phyloP scores from a whole-genome alignment of 2,329 filamentous ascomycete genomes.

The Aspergillus sojae region DNA sequence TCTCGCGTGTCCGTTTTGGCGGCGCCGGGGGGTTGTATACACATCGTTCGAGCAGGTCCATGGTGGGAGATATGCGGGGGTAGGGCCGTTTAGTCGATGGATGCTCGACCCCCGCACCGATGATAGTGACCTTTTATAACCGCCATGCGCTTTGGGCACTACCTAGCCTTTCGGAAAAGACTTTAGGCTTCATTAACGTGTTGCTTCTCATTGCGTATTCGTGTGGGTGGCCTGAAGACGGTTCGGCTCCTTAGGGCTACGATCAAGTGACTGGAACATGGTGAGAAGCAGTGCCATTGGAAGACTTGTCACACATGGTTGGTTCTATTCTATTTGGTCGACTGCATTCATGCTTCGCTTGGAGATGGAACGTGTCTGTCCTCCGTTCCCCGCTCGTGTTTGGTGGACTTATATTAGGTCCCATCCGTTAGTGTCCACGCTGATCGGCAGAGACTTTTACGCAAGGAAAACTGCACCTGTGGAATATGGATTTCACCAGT shows the following conservation, averaged over 20 bases:
- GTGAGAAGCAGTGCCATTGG: too few relatives aligned
- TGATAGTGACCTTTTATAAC: background rate
- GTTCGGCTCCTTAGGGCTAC: too few relatives aligned
- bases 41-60: slow-evolving; percentile 3
- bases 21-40: background rate
- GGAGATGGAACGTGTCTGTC: background rate
- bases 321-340: background rate
- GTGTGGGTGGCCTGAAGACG: too few relatives aligned
- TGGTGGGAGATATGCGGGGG: background rate
- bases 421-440: background rate
- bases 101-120: background rate
- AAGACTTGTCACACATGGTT: background rate
- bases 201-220: too few relatives aligned
- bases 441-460: too few relatives aligned
- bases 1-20: background rate
- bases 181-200: too few relatives aligned
- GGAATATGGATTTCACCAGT: background rate
- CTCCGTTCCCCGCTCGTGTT: background rate
- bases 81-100: background rate
- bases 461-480: too few relatives aligned
- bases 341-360: background rate
- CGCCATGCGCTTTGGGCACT: too few relatives aligned
- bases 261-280: too few relatives aligned
- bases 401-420: background rate
- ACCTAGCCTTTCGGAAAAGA: too few relatives aligned